Evolutionary conservation across 2,329 filamentous ascomycete genomes (phyloP).

Genomic region (Trematosphaeria pertusa): DNA sequence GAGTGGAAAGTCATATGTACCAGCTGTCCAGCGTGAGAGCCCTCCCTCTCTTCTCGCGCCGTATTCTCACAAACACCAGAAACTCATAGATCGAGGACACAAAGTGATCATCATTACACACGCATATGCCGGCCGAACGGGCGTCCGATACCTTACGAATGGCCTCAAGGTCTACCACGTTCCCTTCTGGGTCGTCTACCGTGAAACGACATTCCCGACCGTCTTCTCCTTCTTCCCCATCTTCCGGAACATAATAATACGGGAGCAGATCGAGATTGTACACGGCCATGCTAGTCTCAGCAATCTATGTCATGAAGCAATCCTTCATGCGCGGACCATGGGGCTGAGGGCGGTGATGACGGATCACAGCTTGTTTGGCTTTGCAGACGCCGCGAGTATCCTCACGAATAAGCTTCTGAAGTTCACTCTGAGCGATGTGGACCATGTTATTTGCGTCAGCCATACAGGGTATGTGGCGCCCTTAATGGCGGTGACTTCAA

Average conservation of each 20-base stretch:
- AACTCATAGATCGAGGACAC: slow-evolving; percentile 95
- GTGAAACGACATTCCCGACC: slow-evolving; percentile 90
- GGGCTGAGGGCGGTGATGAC: slow-evolving; percentile 94
- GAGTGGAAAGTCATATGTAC: slow-evolving; percentile 98
- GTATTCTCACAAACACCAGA: slow-evolving; percentile 55
- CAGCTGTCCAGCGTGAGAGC: slow-evolving; percentile 77
- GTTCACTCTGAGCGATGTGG: slow-evolving; percentile 93
- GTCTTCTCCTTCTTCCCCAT: slow-evolving; percentile 99
- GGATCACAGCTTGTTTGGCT: slow-evolving; percentile 96
- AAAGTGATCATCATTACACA: slow-evolving; percentile 98
- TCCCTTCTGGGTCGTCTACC: slow-evolving; percentile 94
- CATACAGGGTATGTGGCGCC: slow-evolving; percentile 79
- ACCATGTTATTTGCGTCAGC: slow-evolving; percentile 97
- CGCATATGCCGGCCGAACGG: slow-evolving; percentile 87
- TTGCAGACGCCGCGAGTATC: slow-evolving; percentile 94
- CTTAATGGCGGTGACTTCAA: no score
- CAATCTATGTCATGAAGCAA: slow-evolving; percentile 91
- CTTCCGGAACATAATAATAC: slow-evolving; percentile 94
- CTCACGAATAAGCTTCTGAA: slow-evolving; percentile 97
- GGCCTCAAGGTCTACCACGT: slow-evolving; percentile 98
- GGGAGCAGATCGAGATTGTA: slow-evolving; percentile 95
- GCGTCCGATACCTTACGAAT: slow-evolving; percentile 94
- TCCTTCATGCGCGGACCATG: slow-evolving; percentile 95
- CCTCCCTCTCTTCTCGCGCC: neutral
- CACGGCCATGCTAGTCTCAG: slow-evolving; percentile 96